Percentiles rank a stretch among this genome's conserved stretches.
Evolutionary conservation across 208 protist genomes (phyloP).

Genomic region (Histomonas meleagridis): DNA sequence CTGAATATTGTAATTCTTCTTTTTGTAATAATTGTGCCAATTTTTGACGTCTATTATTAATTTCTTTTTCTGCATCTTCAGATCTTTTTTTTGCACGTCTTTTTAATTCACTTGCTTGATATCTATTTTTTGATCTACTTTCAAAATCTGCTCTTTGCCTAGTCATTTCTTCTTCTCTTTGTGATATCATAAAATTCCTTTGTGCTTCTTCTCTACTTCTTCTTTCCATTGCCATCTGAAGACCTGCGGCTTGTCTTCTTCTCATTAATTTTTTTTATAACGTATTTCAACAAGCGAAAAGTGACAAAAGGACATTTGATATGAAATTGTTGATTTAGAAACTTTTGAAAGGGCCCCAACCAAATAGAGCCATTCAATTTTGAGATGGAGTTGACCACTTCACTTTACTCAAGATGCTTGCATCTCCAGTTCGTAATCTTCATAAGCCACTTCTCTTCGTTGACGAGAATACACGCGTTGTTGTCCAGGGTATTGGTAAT

Average conservation of each 20-base stretch:
- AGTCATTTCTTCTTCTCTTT: not conserved
- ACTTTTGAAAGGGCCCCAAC: no score
- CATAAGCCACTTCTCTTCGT: not conserved
- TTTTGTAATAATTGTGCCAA: not conserved
- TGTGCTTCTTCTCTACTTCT: not conserved
- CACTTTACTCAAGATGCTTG: conserved; percentile 19
- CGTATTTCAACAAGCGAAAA: no score
- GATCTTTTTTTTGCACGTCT: not conserved
- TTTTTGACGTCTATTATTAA: not conserved
- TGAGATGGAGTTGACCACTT: no score
- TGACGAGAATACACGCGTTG: not conserved
- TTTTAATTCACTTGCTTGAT: not conserved
- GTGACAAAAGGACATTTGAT: no score
- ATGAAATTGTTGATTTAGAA: no score
- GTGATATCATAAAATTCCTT: not conserved
- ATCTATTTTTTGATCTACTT: not conserved
- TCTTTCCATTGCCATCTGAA: not conserved
- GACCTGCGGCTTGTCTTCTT: no score
- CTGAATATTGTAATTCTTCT: not conserved
- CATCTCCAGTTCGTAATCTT: not conserved
- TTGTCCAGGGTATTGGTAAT: conserved; percentile 18
- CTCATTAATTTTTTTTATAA: no score
- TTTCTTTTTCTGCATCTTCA: not conserved
- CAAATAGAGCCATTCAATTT: no score
- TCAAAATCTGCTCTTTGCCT: not conserved